Evolutionary conservation across 1,284 basidiomycete species (phyloP).

Genomic region (Taiwanofungus camphoratus): DNA sequence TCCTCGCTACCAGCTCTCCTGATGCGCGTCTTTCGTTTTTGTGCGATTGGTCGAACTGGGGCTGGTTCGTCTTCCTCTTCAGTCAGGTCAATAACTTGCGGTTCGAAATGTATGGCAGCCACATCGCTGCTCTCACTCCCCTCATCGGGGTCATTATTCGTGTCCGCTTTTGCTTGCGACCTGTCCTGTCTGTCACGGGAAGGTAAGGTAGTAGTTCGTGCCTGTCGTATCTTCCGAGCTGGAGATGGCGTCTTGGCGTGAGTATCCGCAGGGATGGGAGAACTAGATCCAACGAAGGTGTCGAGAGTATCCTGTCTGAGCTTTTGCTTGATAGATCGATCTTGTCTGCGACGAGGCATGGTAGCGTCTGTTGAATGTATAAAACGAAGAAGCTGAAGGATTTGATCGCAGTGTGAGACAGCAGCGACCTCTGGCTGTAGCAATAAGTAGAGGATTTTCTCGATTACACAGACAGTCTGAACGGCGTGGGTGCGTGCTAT

Average conservation of each 20-base stretch:
- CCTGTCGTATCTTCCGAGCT: too few species aligned
- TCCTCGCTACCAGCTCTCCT: conserved; percentile 19
- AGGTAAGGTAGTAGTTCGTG: too few species aligned
- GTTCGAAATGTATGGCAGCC: conserved; percentile 45
- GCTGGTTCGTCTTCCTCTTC: conserved; percentile 31
- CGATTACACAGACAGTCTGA: too few species aligned
- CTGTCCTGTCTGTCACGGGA: too few species aligned
- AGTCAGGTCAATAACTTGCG: conserved; percentile 16
- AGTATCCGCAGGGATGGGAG: conserved; percentile 8
- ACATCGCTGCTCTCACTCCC: conserved; percentile 38
- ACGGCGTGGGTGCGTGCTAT: too few species aligned
- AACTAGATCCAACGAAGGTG: conserved; percentile 23
- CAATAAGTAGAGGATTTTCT: too few species aligned
- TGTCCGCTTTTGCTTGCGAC: conserved; percentile 7
- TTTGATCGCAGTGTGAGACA: too few species aligned
- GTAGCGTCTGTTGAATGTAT: too few species aligned
- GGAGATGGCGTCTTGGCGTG: background rate
- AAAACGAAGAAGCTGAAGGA: too few species aligned
- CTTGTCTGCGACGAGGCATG: too few species aligned
- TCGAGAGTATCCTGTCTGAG: conserved; percentile 30
- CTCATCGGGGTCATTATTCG: conserved; percentile 15
- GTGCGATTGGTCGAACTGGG: conserved; percentile 28
- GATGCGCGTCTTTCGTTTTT: conserved; percentile 23
- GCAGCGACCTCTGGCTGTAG: too few species aligned
- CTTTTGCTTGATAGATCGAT: conserved; percentile 7